Evolutionary conservation across 768 basidiomycete species (phyloP).

Genomic region (Lactarius evosmus): DNA sequence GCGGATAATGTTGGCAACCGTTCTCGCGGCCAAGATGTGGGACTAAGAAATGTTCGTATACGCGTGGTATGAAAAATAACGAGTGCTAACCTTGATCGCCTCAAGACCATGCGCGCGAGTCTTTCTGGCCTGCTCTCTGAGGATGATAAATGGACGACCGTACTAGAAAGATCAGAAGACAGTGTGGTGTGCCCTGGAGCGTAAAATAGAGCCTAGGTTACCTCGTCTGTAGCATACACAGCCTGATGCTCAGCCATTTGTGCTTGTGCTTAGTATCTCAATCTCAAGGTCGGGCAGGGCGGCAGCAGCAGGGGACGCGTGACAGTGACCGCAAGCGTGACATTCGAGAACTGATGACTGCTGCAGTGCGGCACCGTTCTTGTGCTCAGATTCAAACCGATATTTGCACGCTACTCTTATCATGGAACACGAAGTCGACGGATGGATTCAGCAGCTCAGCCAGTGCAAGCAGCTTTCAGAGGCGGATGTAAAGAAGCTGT

Average conservation of each 20-base stretch:
- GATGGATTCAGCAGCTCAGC: slow-evolving; percentile 94
- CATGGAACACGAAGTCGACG: slow-evolving; percentile 80
- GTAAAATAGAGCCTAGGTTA: slow-evolving; percentile 30
- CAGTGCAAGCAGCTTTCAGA: slow-evolving; percentile 97
- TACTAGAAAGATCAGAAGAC: slow-evolving; percentile 48
- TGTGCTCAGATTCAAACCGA: slow-evolving; percentile 22
- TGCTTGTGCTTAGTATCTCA: neutral
- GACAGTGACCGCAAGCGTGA: slow-evolving; percentile 23
- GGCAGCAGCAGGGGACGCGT: neutral
- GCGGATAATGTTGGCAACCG: slow-evolving; percentile 91
- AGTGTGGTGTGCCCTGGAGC: slow-evolving; percentile 1
- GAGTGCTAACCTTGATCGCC: slow-evolving; percentile 82
- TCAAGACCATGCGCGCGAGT: slow-evolving; percentile 88
- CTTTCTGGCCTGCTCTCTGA: slow-evolving; percentile 90
- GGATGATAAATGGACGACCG: slow-evolving; percentile 95
- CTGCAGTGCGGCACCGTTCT: slow-evolving; percentile 1
- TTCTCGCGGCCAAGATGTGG: slow-evolving; percentile 93
- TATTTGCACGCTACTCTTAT: slow-evolving; percentile 20
- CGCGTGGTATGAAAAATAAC: slow-evolving; percentile 8
- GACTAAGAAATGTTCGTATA: slow-evolving; percentile 45
- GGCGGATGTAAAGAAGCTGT: slow-evolving; percentile 93
- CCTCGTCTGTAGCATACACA: slow-evolving; percentile 86
- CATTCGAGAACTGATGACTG: slow-evolving; percentile 4
- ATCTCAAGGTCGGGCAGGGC: neutral
- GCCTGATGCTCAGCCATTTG: slow-evolving; percentile 53